Base-by-base conservation (phyloP, 768 basidiomycete genomes). In the Naganishia vaughanmartiniae region DNA sequence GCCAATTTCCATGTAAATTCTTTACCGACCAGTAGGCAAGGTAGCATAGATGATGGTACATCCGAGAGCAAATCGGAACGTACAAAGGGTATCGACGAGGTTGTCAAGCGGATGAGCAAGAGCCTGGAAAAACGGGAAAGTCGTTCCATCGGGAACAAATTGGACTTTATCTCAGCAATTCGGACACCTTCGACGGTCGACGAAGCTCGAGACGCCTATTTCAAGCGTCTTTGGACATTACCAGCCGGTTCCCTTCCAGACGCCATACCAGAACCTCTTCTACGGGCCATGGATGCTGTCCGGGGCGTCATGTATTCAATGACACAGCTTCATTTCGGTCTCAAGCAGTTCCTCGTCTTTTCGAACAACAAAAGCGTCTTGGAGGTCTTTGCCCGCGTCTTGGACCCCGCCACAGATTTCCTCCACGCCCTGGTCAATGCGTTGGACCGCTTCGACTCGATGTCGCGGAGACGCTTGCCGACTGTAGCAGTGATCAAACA, bases 271-370 rank as follows among this genome's bases (percentile, higher is more conserved):
- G 82, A 84, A 19, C 82, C 89, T 17, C 83, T 98, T 10, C 82
- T 88, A 26, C 84, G 84, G 48, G 84, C 95, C 53, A 85, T 93
- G 54, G 93, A 98, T 76, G 89, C 90, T n/a, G 89, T 92, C 55
- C 89, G 96, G 31, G 93, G 91, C 28, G 88, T 98, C 69, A 85
- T 97, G 46, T 98, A 96, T 78, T 90, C 92, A 2, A 85, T 93
- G 73, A 91, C 91, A 51, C 94, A 97, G 81, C 87, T 97, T 53
- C 90, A 95, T 78, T 88, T 93, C 74, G 88, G 91, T 0, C 83
- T 99, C 53, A 88, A 91, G 65, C 91, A 94, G 75, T 95, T 93
- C 81, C 89, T 89, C 42, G 85, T 89, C 26, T 90, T 90, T 73
- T 89, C 89, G 34, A 87, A 89, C 71, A 89, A 93, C 76, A 91